Evolutionary conservation across 176 grass and related monocot species (phyloP), one percentile per base, ranked within the genome.

Genomic region (Ampelocalamus luodianensis): DNA sequence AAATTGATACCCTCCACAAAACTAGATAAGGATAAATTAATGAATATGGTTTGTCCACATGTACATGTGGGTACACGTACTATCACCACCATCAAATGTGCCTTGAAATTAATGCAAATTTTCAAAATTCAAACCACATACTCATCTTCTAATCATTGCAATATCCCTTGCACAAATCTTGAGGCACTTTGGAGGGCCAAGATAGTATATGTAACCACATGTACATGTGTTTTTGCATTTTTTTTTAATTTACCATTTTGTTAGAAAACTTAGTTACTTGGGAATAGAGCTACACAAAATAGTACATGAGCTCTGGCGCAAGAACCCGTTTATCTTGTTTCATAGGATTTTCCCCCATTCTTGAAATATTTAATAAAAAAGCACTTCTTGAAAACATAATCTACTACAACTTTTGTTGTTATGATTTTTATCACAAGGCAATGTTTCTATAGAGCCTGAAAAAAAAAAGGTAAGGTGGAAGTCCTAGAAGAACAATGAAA

Each of bases 291-390:
- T 13, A 82, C 4, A 45, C 10, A 61, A 45, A 29, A 34, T 10
- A 60, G 38, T 12, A 29, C 14, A 15, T 29, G 45, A 37, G 29
- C 20, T 6, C 27, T 39, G 11, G 2, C 16, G 60, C 38, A 60
- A 72, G 0, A 20, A 59, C 15, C 53, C 56, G 34, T 71, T 44
- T 59, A 22, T 22, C 68, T 11, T 72, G 17, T 34, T 73, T 48
- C 18, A 2, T 11, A 15, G 18, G 1, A 48, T 62, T 23, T 37
- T 61, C 29, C 8, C 8, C 5, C 45, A 32, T 16, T 44, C 15
- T 58, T 65, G 38, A 65, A 54, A 56, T 58, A 62, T 62, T 48
- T 71, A 63, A 85, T 32, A 29, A 60, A 62, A 62, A 74, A 37
- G 8, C 16, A 43, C 15, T 18, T 60, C 0, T 22, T 72, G 7